phyloP scores from a whole-genome alignment of 805 yeast species.

The Pichia scutulata region DNA sequence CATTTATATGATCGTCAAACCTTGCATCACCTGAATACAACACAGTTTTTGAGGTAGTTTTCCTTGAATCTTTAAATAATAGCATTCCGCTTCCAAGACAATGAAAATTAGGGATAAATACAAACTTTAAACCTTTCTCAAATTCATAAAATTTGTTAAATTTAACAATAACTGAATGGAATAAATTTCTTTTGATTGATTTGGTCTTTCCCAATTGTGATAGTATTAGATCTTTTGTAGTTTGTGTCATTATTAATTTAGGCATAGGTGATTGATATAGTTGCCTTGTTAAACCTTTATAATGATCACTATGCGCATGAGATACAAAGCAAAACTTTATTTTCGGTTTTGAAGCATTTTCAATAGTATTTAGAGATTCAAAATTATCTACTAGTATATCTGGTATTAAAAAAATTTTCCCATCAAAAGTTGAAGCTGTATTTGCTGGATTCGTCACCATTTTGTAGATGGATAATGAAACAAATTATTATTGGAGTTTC shows the following conservation, averaged over 20 bases:
- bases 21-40: conserved; percentile 18
- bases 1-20: conserved; percentile 7
- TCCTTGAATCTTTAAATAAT: conserved; percentile 2
- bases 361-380: neutral
- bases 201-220: neutral
- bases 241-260: neutral
- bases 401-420: conserved; percentile 9
- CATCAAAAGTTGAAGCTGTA: conserved; percentile 10
- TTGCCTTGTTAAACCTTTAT: conserved; percentile 1
- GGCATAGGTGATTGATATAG: neutral
- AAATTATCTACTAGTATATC: conserved; percentile 14
- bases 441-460: neutral
- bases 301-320: conserved; percentile 15
- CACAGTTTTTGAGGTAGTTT: neutral
- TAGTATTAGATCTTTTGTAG: conserved; percentile 2
- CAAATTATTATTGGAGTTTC: neutral
- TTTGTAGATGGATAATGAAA: neutral
- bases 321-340: conserved; percentile 15
- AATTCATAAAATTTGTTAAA: conserved; percentile 3
- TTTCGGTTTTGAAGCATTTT: no score
- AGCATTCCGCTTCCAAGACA: conserved; percentile 18
- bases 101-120: conserved; percentile 16
- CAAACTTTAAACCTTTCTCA: conserved; percentile 2
- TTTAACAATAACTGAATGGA: neutral
- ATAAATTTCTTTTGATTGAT: neutral